Evolutionary conservation across 1,139 yeast genomes (phyloP).

Genomic region (Hansenula sp.): DNA sequence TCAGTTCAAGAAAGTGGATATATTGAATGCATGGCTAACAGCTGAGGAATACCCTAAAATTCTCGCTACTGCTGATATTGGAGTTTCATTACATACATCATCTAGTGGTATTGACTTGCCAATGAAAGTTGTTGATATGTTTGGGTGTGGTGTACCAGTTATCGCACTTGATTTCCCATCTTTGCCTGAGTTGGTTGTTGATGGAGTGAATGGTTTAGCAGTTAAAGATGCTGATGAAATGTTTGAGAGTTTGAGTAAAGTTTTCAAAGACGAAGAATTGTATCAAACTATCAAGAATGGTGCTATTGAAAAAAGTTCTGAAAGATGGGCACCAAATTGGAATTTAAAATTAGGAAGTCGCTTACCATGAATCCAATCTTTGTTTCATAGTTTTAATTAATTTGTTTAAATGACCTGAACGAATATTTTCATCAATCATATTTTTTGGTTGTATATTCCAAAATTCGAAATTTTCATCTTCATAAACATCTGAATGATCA

Average conservation of each 20-base stretch:
- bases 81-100: constrained; percentile 85
- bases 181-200: constrained; percentile 53
- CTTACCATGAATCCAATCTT: constrained; percentile 3
- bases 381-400: constrained; percentile 8
- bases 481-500: constrained; percentile 38
- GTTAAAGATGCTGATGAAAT: constrained; percentile 44
- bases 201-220: constrained; percentile 40
- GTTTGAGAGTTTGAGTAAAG: constrained; percentile 40
- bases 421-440: constrained; percentile 41
- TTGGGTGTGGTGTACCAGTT: constrained; percentile 95
- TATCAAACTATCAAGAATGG: constrained; percentile 48
- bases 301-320: constrained; percentile 61
- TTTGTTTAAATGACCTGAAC: too few species aligned
- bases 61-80: constrained; percentile 76
- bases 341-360: constrained; percentile 17
- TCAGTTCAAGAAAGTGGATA: constrained; percentile 42
- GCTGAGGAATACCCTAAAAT: constrained; percentile 77
- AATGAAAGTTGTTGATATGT: constrained; percentile 94
- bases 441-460: constrained; percentile 37
- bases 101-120: constrained; percentile 94
- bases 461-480: constrained; percentile 43
- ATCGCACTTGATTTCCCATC: constrained; percentile 75
- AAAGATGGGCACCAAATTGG: constrained; percentile 84
- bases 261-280: constrained; percentile 38
- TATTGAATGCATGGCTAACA: constrained; percentile 73